Evolutionary conservation across 2,329 filamentous ascomycete genomes (phyloP), one percentile per base, ranked within the genome.

Genomic region (Botrytis aclada): DNA sequence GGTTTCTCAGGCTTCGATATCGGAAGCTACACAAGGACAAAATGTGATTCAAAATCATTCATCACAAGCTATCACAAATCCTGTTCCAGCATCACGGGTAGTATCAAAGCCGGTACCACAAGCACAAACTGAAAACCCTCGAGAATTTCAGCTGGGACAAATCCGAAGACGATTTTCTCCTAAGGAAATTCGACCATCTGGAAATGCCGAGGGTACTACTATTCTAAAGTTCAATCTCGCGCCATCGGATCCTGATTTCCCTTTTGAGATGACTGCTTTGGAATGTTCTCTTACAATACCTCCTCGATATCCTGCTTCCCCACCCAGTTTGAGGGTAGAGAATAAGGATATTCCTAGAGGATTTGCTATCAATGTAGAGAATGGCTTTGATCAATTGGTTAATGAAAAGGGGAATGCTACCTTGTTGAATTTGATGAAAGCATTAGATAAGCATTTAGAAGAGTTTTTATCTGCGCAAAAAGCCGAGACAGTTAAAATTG

Each of bases 231-330:
- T 95, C 81, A 88, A 85, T 69, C 83, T 96, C 74, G 83, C 83
- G 20, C 93, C 93, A 8, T 94, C 93, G 9, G 93, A 96, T 80
- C 93, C 93, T 0, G 93, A 96, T 79, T 95, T 96, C 78, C 92
- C 93, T 0, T 95, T 93, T 81, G 92, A 94, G 74, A 84, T 95
- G 79, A 86, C 89, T 39, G 84, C 87, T 56, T 84, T 96, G 45
- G 86, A 92, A 58, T 95, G 92, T 80, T 85, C 88, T 61, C 83
- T 96, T 54, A 86, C 84, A 69, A 85, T 96, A 32, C 93, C 93
- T 2, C 80, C 79, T 16, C 82, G 82, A 29, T 95, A 93, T 81
- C 93, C 92, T 29, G 82, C 83, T 56, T 81, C 82, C 60, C 83
- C 83, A 41, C 89, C 93, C 54, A 84, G 83, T 25, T 83, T 96